phyloP scores from a whole-genome alignment of 176 grass and related monocot genomes.

The Saccharum officinarum region DNA sequence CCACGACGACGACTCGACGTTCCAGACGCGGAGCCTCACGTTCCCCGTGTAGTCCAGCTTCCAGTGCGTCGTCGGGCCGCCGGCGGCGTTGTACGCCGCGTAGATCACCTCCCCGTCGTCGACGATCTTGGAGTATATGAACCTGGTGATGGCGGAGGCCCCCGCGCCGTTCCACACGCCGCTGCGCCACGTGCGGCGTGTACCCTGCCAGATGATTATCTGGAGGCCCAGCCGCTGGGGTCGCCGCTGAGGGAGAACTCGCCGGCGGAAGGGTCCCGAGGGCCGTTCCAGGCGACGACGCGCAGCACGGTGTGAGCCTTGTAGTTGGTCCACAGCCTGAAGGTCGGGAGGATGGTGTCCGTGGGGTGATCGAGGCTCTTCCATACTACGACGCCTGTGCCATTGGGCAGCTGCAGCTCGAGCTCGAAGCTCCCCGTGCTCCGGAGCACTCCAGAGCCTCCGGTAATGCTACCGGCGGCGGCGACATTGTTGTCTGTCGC shows the following conservation, averaged over 20 bases:
- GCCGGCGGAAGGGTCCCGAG: background rate
- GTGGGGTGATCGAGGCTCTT: background rate
- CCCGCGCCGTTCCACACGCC: background rate
- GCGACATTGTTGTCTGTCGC: background rate
- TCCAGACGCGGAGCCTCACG: background rate
- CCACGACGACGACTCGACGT: background rate
- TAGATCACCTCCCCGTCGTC: background rate
- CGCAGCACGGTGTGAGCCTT: background rate
- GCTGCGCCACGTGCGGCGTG: background rate
- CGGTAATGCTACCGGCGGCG: background rate
- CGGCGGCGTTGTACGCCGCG: background rate
- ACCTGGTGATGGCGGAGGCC: background rate
- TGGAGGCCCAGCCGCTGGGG: background rate
- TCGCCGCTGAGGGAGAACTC: background rate
- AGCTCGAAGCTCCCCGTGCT: background rate
- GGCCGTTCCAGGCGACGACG: background rate
- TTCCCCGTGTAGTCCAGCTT: background rate
- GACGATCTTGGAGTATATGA: background rate
- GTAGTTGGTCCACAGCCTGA: background rate
- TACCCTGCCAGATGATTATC: background rate
- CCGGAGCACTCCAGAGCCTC: background rate
- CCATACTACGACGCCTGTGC: background rate
- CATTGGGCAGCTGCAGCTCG: background rate
- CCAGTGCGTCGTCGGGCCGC: background rate
- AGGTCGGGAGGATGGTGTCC: background rate